A percentile compares a stretch with the other conserved stretches of the same genome.
Evolutionary conservation across 352 stramenopile species (phyloP).

Genomic region (Pythium myriotylum): DNA sequence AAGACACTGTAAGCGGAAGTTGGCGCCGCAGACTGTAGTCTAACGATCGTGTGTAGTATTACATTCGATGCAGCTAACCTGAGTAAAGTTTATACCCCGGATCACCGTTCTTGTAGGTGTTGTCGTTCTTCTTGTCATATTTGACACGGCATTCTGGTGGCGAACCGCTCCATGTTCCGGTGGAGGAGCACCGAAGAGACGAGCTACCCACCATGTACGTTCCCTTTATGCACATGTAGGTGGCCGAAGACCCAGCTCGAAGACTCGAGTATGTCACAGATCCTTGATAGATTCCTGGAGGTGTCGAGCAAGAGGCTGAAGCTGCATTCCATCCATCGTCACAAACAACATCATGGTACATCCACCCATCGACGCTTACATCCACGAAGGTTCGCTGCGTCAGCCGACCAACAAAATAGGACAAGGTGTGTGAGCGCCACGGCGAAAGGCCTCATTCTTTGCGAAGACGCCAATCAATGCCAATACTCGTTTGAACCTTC

Average conservation of each 20-base stretch:
- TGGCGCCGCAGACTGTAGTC: neutral
- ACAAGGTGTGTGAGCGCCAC: neutral
- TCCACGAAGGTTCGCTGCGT: constrained; percentile 14
- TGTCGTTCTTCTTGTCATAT: constrained; percentile 50
- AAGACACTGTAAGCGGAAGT: constrained; percentile 2
- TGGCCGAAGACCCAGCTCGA: constrained; percentile 33
- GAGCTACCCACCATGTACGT: constrained; percentile 35
- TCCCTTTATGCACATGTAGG: constrained; percentile 49
- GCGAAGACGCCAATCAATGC: too few species aligned
- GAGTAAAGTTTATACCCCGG: constrained; percentile 57
- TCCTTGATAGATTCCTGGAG: constrained; percentile 43
- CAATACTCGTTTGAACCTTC: too few species aligned
- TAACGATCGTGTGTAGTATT: neutral
- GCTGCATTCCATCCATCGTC: neutral
- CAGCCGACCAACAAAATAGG: neutral
- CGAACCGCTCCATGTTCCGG: constrained; percentile 42
- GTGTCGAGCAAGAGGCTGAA: constrained; percentile 28
- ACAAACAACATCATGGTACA: too few species aligned
- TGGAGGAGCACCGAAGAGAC: constrained; percentile 35
- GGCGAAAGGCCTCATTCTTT: neutral
- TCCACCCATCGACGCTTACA: neutral
- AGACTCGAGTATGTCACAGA: constrained; percentile 43
- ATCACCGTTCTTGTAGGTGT: constrained; percentile 58
- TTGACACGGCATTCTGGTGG: constrained; percentile 45
- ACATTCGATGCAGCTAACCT: constrained; percentile 30